phyloP scores from a whole-genome alignment of 1,139 yeast genomes.

The Taphrina sp. region DNA sequence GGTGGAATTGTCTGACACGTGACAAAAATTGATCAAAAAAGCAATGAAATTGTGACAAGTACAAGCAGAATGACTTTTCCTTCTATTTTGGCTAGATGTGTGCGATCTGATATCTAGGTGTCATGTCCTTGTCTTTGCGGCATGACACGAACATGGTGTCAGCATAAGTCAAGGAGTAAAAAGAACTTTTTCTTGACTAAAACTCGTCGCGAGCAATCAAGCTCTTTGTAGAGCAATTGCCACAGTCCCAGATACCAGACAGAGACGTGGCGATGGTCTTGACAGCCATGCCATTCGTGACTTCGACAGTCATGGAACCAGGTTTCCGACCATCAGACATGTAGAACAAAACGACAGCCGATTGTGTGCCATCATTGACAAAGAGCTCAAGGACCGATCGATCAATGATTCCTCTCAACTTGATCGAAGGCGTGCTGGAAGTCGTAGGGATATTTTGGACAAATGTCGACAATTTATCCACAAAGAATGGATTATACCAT shows the following conservation, averaged over 20 bases:
- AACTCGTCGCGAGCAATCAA: too few species aligned
- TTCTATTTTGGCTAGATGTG: too few species aligned
- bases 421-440: neutral
- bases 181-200: too few species aligned
- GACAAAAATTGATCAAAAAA: too few species aligned
- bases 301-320: neutral
- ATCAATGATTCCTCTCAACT: constrained; percentile 21
- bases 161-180: too few species aligned
- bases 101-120: too few species aligned
- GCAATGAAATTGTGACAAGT: too few species aligned
- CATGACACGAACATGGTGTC: too few species aligned
- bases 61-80: too few species aligned
- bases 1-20: too few species aligned
- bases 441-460: constrained; percentile 16
- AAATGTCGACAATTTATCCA: constrained; percentile 5
- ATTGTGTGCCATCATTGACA: constrained; percentile 24
- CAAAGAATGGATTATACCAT: constrained; percentile 25
- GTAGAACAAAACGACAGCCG: constrained; percentile 22
- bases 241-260: constrained; percentile 16
- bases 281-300: constrained; percentile 21
- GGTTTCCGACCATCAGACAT: constrained; percentile 17
- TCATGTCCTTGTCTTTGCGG: too few species aligned
- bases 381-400: constrained; percentile 25
- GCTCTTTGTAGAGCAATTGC: too few species aligned
- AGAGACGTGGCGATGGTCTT: constrained; percentile 1